Base-by-base conservation (phyloP, 2,329 filamentous ascomycete species). In the Moelleriella libera region DNA sequence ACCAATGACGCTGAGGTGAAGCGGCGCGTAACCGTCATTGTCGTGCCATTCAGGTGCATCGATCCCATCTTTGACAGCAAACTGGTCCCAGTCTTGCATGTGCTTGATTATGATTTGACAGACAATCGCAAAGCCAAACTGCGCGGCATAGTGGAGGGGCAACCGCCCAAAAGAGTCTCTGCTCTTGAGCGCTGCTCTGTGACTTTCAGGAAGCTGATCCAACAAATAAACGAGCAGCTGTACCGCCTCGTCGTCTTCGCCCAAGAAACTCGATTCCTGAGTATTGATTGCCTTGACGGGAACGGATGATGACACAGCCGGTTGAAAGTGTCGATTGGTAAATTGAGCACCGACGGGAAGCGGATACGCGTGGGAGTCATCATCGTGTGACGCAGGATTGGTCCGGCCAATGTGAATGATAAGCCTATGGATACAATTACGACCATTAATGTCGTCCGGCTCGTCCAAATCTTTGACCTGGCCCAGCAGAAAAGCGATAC, bases 31-130 rank as follows among this genome's bases (percentile, higher is more conserved):
- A 14, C 92, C 90, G 58, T 97, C 92, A 21, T 80, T 77, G 60
- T 98, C 92, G 64, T 96, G 90, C 90, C 90, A 97, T 51, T 82
- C 74, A 1, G 79, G 74, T 0, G 86, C 85, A 61, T 97, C 90
- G 45, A 98, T 94, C 8, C 89, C 89, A 52, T 88, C 74, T 37
- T 81, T 78, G 30, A 89, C 81, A 57, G 94, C 76, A 58, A 95
- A 95, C 56, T 94, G 82, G 12, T 77, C 78, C 90, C 90, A 97
- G 29, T 81, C 75, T 60, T 90, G 85, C 81, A 98, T 89, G 57
- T 84, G 83, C 52, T 83, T 80, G 68, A 96, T 89, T 54, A 97
- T 76, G 29, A 89, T 74, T 59, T 94, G 77, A 59, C 88, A 95
- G 8, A 96, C 82, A n/a, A 88, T 78, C 4, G 92, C 85, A 56